Base-by-base conservation (phyloP, 2,329 filamentous ascomycete genomes). In the Saccharata proteae region DNA sequence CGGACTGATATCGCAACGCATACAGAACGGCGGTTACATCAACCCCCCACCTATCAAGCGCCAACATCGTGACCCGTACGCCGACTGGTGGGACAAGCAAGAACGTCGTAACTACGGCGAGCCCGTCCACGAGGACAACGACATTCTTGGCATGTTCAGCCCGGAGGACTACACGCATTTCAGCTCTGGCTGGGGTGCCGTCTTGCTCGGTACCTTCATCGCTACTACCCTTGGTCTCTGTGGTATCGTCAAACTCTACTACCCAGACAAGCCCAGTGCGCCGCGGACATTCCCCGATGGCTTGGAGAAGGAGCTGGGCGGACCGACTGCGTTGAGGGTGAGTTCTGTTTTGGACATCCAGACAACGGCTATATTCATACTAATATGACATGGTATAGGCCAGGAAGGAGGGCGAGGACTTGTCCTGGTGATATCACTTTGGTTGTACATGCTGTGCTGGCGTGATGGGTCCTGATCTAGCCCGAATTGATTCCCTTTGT, bases 51-150 rank as follows among this genome's bases (percentile, higher is more conserved):
- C 69, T 33, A 65, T 88, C 59, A 94, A 93, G 69, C 80, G 88
- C 46, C 78, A 85, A 58, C 81, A 84, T 64, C 83, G 90, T 55
- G 90, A 96, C 58, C 90, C 92, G 20, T 74, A 96, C 56, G 88
- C 61, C 52, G 77, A 83, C 53, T 98, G 85, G 84, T 96, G 85
- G 83, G 88, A 98, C 62, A 80, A 85, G 59, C 90, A 98, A 64
- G 90, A 96, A 60, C 78, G 86, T 55, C 76, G 90, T 50, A 96
- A 98, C 69, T 96, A 82, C 55, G 86, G 86, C 59, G 92, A 98
- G 61, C 83, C 88, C 9, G 75, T 93, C 31, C 88, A 98, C 59
- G 92, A 98, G 61, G 90, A 98, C 58, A 80, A 94, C 59, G 92
- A 98, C 56, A 70, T 85, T 36, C 68, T 96, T 36, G 86, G 85